Evolutionary conservation across 768 basidiomycete species (phyloP).

Genomic region (Mycena capillaripes): DNA sequence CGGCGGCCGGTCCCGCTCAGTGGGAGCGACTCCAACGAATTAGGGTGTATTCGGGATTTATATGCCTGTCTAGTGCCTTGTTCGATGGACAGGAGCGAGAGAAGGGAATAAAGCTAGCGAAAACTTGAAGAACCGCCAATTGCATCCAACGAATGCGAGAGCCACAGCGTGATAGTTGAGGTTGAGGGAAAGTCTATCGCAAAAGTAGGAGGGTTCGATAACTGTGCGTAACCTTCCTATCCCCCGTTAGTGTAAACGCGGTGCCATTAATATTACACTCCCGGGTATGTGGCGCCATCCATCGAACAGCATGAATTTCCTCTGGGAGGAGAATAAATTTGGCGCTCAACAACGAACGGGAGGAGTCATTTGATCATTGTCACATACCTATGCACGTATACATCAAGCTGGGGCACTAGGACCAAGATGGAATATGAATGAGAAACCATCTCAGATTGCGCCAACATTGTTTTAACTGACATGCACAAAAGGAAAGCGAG

Average conservation of each 20-base stretch:
- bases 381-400: not conserved
- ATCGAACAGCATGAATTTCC: not conserved
- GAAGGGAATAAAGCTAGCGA: too few species aligned
- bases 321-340: not conserved
- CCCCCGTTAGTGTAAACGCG: not conserved
- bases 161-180: not conserved
- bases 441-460: not conserved
- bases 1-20: too few species aligned
- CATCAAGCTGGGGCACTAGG: not conserved
- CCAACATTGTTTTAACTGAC: slow-evolving; percentile 1
- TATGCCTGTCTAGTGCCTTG: too few species aligned
- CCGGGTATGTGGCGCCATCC: slow-evolving; percentile 10
- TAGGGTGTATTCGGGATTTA: too few species aligned
- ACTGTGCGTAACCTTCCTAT: not conserved
- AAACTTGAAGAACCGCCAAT: not conserved
- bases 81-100: too few species aligned
- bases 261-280: not conserved
- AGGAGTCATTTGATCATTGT: slow-evolving; percentile 1
- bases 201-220: not conserved
- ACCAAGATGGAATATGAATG: not conserved
- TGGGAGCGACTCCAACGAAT: too few species aligned
- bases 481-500: slow-evolving; percentile 2
- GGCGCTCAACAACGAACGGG: not conserved
- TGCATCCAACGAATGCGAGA: not conserved
- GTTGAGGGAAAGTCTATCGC: not conserved